A percentile compares a stretch with the other conserved stretches of the same genome.
Conservation (phyloP, 2,329 filamentous ascomycete genomes). For the Fusarium bulbicola region DNA sequence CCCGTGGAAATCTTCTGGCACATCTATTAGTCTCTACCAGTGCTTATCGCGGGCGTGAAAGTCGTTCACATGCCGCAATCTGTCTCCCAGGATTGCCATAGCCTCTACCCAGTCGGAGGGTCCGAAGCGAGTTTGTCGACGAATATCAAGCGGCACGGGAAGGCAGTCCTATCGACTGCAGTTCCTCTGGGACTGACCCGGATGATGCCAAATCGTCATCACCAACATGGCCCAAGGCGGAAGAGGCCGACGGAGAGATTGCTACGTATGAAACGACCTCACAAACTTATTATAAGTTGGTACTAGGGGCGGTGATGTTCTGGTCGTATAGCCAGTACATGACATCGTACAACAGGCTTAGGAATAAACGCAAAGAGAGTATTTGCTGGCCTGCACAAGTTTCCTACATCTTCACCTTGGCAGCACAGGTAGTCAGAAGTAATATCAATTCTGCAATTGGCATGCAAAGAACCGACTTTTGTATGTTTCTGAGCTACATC, state of each 20-base stretch:
- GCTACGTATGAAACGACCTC: neutral
- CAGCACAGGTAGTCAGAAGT: neutral
- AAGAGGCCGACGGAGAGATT: neutral
- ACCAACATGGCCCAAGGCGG: neutral
- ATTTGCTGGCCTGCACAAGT: too few relatives aligned
- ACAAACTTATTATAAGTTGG: neutral
- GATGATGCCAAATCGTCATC: too few relatives aligned
- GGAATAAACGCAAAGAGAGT: neutral
- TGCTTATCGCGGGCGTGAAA: fast-evolving
- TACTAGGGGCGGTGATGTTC: neutral
- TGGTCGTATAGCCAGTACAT: neutral
- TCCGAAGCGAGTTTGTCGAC: neutral
- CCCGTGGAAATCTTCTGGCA: fast-evolving
- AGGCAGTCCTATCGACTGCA: neutral
- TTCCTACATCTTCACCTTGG: neutral
- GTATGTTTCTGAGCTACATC: neutral
- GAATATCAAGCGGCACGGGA: neutral
- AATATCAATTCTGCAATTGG: neutral
- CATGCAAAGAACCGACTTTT: neutral
- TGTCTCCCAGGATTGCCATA: neutral
- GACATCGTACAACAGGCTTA: neutral
- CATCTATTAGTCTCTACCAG: neutral
- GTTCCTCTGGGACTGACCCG: neutral
- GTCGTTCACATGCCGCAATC: neutral
- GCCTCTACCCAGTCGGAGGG: neutral